Evolutionary conservation across 345 rosid species (phyloP), one percentile per base, ranked within the genome.

Genomic region (Citrus cavaleriei): DNA sequence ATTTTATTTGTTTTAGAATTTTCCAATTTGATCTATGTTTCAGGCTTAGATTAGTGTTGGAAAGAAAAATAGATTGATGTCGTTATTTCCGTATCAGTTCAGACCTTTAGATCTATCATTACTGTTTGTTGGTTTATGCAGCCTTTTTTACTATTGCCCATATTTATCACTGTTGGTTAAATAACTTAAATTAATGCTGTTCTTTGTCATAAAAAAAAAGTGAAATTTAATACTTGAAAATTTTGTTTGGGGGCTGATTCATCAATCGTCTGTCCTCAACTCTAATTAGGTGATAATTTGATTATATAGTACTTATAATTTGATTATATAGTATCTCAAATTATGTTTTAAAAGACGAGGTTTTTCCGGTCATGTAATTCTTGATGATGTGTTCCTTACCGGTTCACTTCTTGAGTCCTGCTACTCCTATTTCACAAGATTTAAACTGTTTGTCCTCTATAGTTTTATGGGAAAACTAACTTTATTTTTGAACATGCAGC

Each of bases 401-500:
- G 8, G 49, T 51, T 76, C 46, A 66, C 25, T 24, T 66, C 37
- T 55, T 16, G 73, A 66, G 5, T 51, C 0, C 14, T 54, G 64
- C 34, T 14, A n/a, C 55, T 67, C 27, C 54, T 54, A 5, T n/a
- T 34, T 76, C 10, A 30, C 4, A 7, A 14, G 34, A 51, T 16
- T 28, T 51, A 4, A 49, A 10, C 16, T 51, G 3, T 51, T 51
- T 34, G 46, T 32, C 54, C 49, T 22, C 55, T 67, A 34, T 67
- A 34, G 18, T 49, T 49, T 57, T 0, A 12, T 57, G 57, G 13
- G 60, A 32, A 61, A 32, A 16, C 67, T 35, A 70, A 74, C 38
- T 70, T 18, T 7, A 62, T 76, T 22, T 27, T 19, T 58, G 62
- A 66, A 77, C 62, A 21, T 80, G 88, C 92, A 90, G 94, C 89